Evolutionary conservation across 2,329 filamentous ascomycete species (phyloP).

Genomic region (Alternaria burnsii): DNA sequence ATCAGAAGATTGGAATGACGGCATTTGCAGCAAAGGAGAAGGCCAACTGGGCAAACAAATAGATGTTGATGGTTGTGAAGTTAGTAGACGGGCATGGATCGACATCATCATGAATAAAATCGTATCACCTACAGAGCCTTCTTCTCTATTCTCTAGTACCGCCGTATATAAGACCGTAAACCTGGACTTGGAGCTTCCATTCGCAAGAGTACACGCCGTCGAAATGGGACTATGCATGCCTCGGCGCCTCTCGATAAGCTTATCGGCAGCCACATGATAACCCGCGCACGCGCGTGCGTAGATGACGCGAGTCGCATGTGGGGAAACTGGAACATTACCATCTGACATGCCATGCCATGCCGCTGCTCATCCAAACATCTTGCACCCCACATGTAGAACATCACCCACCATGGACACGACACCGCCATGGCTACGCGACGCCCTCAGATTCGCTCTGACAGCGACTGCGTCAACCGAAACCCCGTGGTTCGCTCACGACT

Average conservation of each 20-base stretch:
- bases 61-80: conserved; percentile 27
- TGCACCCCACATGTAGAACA: conserved; percentile 3
- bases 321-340: conserved; percentile 12
- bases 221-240: too few species aligned
- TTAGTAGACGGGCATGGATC: not conserved
- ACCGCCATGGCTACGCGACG: conserved; percentile 33
- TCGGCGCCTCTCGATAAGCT: conserved; percentile 4
- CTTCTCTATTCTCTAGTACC: too few species aligned
- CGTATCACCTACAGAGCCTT: too few species aligned
- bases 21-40: conserved; percentile 97
- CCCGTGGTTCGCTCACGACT: conserved; percentile 23
- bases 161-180: rapidly evolving
- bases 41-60: conserved; percentile 87
- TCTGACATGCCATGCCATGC: conserved; percentile 14
- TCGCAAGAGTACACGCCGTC: too few species aligned
- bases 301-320: conserved; percentile 20
- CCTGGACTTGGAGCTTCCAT: too few species aligned
- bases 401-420: conserved; percentile 12
- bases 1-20: conserved; percentile 96
- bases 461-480: conserved; percentile 34
- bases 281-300: conserved; percentile 8
- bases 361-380: conserved; percentile 1
- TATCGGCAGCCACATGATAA: conserved; percentile 25
- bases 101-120: not conserved
- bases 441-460: conserved; percentile 34